phyloP scores from a whole-genome alignment of 2,329 filamentous ascomycete species.

The Aspergillaceae sp. region DNA sequence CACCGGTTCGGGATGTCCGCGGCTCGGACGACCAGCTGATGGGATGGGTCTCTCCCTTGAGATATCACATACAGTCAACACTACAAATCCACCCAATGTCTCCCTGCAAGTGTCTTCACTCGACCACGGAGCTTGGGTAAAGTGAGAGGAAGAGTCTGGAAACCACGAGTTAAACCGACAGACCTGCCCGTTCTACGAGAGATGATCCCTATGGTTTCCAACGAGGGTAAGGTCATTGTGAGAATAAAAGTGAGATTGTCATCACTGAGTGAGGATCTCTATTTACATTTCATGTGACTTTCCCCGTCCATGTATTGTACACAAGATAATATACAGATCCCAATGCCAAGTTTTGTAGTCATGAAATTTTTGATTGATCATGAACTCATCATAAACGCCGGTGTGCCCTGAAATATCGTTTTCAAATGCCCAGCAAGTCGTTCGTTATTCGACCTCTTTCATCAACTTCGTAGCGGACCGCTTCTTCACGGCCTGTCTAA shows the following conservation, averaged over 20 bases:
- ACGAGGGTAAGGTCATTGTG: not conserved
- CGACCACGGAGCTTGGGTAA: no score
- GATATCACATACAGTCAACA: no score
- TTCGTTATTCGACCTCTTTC: not conserved
- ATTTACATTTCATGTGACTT: not conserved
- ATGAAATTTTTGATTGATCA: not conserved
- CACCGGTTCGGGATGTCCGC: not conserved
- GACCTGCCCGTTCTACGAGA: no score
- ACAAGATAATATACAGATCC: not conserved
- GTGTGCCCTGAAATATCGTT: not conserved
- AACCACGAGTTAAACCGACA: no score
- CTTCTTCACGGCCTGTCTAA: conserved; percentile 34
- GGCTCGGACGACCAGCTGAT: no score
- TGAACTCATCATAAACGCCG: not conserved
- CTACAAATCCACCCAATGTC: no score
- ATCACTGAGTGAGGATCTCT: not conserved
- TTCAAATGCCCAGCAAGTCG: not conserved
- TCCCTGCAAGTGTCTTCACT: no score
- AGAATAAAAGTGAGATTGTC: not conserved
- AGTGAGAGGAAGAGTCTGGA: no score
- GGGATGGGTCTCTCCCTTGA: no score
- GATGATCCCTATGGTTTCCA: no score
- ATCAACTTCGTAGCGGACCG: conserved; percentile 9
- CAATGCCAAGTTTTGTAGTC: not conserved
- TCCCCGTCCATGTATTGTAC: not conserved